phyloP scores from a whole-genome alignment of 768 basidiomycete genomes.

The Termitomyces sp. region DNA sequence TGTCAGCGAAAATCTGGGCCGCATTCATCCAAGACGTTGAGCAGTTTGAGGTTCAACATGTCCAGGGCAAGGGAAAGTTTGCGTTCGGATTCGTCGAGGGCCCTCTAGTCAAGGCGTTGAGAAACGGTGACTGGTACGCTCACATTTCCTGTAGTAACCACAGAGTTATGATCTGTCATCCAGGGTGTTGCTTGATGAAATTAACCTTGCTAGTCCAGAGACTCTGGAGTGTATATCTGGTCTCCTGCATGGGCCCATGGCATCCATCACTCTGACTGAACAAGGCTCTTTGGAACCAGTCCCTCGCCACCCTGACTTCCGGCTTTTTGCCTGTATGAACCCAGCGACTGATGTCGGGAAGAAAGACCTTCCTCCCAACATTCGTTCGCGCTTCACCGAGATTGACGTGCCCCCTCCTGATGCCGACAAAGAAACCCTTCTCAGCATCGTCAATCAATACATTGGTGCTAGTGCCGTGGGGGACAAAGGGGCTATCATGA shows the following conservation, averaged over 20 bases:
- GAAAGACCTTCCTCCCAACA: slow-evolving; percentile 89
- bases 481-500: slow-evolving; percentile 83
- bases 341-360: slow-evolving; percentile 98
- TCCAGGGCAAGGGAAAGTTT: slow-evolving; percentile 83
- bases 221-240: slow-evolving; percentile 89
- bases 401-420: slow-evolving; percentile 95
- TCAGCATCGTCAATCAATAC: slow-evolving; percentile 85
- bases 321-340: slow-evolving; percentile 98
- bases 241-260: slow-evolving; percentile 78
- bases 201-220: slow-evolving; percentile 91
- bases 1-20: slow-evolving; percentile 11
- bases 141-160: background rate
- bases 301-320: slow-evolving; percentile 90
- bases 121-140: slow-evolving; percentile 83
- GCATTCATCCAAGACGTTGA: slow-evolving; percentile 41
- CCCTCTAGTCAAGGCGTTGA: slow-evolving; percentile 86
- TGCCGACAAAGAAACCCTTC: slow-evolving; percentile 81
- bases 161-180: slow-evolving; percentile 1
- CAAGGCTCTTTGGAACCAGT: slow-evolving; percentile 87
- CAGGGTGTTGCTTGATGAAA: slow-evolving; percentile 94
- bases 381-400: slow-evolving; percentile 91
- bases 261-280: slow-evolving; percentile 91
- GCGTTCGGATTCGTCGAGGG: slow-evolving; percentile 96
- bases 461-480: slow-evolving; percentile 78
- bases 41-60: slow-evolving; percentile 84